Evolutionary conservation across 2,329 filamentous ascomycete species (phyloP), one percentile per base, ranked within the genome.

Genomic region (Pezicula neosporulosa): DNA sequence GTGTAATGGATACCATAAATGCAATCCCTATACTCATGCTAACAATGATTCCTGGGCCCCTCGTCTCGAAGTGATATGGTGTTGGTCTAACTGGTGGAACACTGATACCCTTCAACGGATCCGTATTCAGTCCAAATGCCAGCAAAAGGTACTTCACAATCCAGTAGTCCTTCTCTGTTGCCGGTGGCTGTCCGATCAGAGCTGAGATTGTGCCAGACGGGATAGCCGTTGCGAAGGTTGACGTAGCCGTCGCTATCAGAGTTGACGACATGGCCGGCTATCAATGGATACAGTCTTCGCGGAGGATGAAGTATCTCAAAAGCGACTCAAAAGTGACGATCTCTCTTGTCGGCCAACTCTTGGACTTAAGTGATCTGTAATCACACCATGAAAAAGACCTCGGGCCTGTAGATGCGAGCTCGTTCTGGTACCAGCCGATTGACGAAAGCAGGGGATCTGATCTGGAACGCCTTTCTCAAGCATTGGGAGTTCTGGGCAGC

Each of bases 21-120:
- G 63, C 51, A 4, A 68, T 58, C 3, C 63, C 60, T 8, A 69
- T 55, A 36, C 59, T 50, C 52, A 67, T 58, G n/a, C 60, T 63
- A 10, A 53, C 44, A 16, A 69, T 57, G 18, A 70, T 61, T 16
- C 54, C 54, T 2, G 62, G 53, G 7, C 57, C 50, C 48, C 59
- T 63, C 6, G 63, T 61, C 28, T 63, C 57, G 48, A 60, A 64
- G 2, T 55, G 50, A 27, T 65, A 63, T 15, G 54, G 46, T 3
- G 46, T 50, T 13, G 55, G 56, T 39, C 56, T 54, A 16, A 53
- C 56, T 10, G 56, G 59, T 6, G 56, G 49, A 5, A 57, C 44
- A 27, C 58, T 59, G 9, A 60, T 62, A 18, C 49, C 28, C 19
- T 51, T 50, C 12, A 60, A 55, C 38, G 63, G 60, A 15, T 50